A percentile compares a stretch with the other conserved stretches of the same genome.
Conservation (phyloP, 805 yeast genomes). For the Candida vaughaniae region DNA sequence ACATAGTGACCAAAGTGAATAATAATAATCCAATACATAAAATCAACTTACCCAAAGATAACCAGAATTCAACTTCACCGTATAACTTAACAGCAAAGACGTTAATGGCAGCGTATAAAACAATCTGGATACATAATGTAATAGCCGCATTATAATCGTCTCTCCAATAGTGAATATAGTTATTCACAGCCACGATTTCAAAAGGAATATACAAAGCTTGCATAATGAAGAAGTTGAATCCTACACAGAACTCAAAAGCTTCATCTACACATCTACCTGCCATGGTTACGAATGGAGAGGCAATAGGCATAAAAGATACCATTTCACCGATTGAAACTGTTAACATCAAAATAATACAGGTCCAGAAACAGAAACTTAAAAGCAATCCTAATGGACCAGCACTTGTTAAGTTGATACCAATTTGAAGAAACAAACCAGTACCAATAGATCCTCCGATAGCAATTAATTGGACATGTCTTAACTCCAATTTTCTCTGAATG, state of each 20-base stretch:
- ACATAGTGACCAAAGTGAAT: slow-evolving; percentile 37
- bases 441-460: slow-evolving; percentile 23
- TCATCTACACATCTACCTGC: slow-evolving; percentile 39
- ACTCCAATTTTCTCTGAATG: slow-evolving; percentile 12
- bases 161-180: slow-evolving; percentile 55
- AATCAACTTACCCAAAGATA: slow-evolving; percentile 38
- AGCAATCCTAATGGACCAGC: slow-evolving; percentile 39
- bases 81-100: slow-evolving; percentile 48
- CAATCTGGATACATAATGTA: slow-evolving; percentile 42
- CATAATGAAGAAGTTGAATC: slow-evolving; percentile 30
- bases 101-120: slow-evolving; percentile 42
- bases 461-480: slow-evolving; percentile 15
- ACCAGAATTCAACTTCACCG: slow-evolving; percentile 53
- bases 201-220: slow-evolving; percentile 43
- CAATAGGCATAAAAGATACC: slow-evolving; percentile 38
- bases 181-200: slow-evolving; percentile 49
- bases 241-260: slow-evolving; percentile 36
- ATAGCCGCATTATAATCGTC: slow-evolving; percentile 49
- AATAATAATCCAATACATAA: slow-evolving; percentile 38
- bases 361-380: slow-evolving; percentile 33
- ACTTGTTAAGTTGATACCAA: slow-evolving; percentile 18
- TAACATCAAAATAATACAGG: slow-evolving; percentile 30
- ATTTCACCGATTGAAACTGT: slow-evolving; percentile 40
- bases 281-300: slow-evolving; percentile 39
- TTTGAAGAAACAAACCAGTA: slow-evolving; percentile 14